A percentile compares a stretch with the other conserved stretches of the same genome.
These are phyloP conservation scores for Xylaria scruposa DNA, from an alignment of 495 filamentous ascomycete species.

Conservation along the genomic window DNA sequence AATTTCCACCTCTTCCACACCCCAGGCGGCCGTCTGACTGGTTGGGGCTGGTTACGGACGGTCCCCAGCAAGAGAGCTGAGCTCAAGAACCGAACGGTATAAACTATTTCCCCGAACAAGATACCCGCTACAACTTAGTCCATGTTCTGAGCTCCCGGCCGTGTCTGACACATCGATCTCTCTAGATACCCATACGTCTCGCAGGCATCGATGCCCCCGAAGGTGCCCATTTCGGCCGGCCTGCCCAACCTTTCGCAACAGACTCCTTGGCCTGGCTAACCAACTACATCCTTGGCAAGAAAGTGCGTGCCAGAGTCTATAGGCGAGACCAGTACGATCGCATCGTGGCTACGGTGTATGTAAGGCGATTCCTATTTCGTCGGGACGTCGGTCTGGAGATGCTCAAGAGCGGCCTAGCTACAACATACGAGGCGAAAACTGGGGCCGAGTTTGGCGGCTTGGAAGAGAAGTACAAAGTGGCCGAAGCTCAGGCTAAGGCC, in stretches of 20 bases:
- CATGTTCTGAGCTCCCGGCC: background rate
- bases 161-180: constrained; percentile 22
- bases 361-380: constrained; percentile 68
- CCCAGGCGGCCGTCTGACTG: constrained; percentile 81
- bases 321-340: constrained; percentile 90
- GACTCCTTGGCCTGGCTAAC: constrained; percentile 84
- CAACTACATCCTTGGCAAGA: constrained; percentile 71
- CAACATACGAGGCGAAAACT: constrained; percentile 88
- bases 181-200: constrained; percentile 79
- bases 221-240: constrained; percentile 85
- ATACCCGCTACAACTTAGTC: background rate
- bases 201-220: constrained; percentile 95
- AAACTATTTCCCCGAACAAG: constrained; percentile 29
- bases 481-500: constrained; percentile 74
- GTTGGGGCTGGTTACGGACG: constrained; percentile 89
- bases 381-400: constrained; percentile 89
- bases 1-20: constrained; percentile 94
- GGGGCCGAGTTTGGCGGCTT: constrained; percentile 85
- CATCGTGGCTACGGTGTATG: constrained; percentile 83
- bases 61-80: constrained; percentile 71
- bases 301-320: constrained; percentile 80
- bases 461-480: constrained; percentile 68
- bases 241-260: constrained; percentile 80
- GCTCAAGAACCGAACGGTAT: constrained; percentile 78
- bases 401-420: constrained; percentile 82